These are phyloP conservation scores for Suhomyces choctaworum DNA, from an alignment of 1,139 yeast genomes.

Conservation along the genomic window DNA sequence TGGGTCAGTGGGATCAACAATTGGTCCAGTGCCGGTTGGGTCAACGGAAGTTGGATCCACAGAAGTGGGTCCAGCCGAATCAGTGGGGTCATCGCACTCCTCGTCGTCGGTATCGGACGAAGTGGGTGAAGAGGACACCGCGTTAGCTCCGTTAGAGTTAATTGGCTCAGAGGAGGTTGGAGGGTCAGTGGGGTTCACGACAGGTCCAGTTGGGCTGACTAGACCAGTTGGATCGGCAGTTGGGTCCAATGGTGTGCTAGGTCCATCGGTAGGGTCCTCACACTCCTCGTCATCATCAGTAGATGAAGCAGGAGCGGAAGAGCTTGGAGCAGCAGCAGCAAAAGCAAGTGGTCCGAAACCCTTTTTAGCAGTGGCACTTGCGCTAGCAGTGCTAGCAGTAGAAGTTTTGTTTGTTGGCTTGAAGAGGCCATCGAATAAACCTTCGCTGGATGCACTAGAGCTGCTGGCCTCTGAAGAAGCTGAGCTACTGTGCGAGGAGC, in stretches of 20 bases:
- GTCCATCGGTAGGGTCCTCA: slow-evolving; percentile 2
- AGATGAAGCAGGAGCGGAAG: slow-evolving; percentile 6
- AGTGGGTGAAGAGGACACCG: too few species aligned
- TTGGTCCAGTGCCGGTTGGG: not conserved
- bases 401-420: not conserved
- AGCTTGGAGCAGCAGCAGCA: slow-evolving; percentile 2
- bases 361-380: not conserved
- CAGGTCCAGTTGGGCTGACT: slow-evolving; percentile 1
- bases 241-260: slow-evolving; percentile 1
- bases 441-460: slow-evolving; percentile 1
- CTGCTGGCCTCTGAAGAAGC: slow-evolving; percentile 4
- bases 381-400: slow-evolving; percentile 1
- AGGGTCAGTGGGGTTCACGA: slow-evolving; percentile 3
- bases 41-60: not conserved
- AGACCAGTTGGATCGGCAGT: slow-evolving; percentile 1
- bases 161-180: too few species aligned
- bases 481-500: too few species aligned
- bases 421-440: slow-evolving; percentile 1
- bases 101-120: slow-evolving; percentile 1
- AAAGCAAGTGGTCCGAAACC: slow-evolving; percentile 2
- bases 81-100: slow-evolving; percentile 2
- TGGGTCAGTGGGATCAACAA: not conserved
- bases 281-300: slow-evolving; percentile 16
- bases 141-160: too few species aligned
- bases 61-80: too few species aligned